Evolutionary conservation across 2,329 filamentous ascomycete species (phyloP), one percentile per base, ranked within the genome.

Genomic region (Sarocladiaceae sp.): DNA sequence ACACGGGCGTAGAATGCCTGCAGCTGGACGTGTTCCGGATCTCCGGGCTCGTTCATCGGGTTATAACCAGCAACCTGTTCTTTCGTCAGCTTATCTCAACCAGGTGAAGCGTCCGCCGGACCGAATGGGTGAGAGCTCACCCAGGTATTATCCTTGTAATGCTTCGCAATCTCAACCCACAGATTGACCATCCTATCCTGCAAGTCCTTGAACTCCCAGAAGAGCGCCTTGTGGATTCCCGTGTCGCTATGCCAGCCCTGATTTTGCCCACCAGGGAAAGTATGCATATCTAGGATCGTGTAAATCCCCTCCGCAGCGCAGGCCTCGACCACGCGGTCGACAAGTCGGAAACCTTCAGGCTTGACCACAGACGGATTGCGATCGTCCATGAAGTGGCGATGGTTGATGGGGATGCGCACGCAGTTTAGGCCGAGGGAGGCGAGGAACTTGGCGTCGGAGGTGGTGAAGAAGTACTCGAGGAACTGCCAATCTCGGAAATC

Each of bases 401-500:
- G 78, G 53, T 81, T 81, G 56, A 82, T 76, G 1, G 74, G 73
- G 3, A 82, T 55, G 0, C 77, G 68, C 1, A 80, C 59, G 50
- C 74, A 80, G 50, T 80, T 81, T 24, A 80, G 61, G 0, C 72
- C 72, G 1, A 77, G 57, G 0, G 65, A 72, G 5, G 72, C 67
- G n/a, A 78, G 74, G 56, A 79, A 80, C 43, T 71, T 68, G 20
- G 77, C 76, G 45, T 82, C 78, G 2, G 65, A 63, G 6, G 74
- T 72, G 1, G 68, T 73, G 54, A 80, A 81, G 61, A 79, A 80
- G 52, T 80, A 72, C 34, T 76, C 65, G 0, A 77, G 60, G 54
- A 70, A 74, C 48, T 43, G 16, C 10, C 5, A 33, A 31, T n/a
- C 24, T 9, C n/a, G 6, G 19, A 39, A 23, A 4, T 19, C 6